Evolutionary conservation across 2,329 filamentous ascomycete species (phyloP), one percentile per base, ranked within the genome.

Genomic region (Blastomyces gilchristii): DNA sequence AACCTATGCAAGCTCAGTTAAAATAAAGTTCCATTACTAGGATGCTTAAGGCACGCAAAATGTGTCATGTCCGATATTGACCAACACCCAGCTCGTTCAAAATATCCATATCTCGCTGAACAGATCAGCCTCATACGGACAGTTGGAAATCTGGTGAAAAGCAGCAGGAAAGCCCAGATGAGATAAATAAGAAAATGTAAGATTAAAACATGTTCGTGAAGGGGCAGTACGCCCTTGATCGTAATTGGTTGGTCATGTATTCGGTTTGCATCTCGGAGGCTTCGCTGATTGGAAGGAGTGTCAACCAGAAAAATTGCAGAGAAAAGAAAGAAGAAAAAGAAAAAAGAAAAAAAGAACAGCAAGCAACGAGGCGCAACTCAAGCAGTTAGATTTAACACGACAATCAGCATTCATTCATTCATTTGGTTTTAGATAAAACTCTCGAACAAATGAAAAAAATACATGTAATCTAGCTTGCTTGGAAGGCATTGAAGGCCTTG

Each of bases 401-500:
- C 28, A 18, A 28, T 37, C 22, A 47, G 25, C 50, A 34, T 49
- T 52, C 34, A 28, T 41, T 28, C 28, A 28, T 34, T 49, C 58
- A 49, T 49, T 59, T 8, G 45, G 18, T 9, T 25, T 58, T 58
- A 43, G 54, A 41, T 43, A 41, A 59, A n/a, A 41, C 16, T 31
- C 25, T 34, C 25, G 31, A 49, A 43, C 49, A 49, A 25, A 59
- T 28, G 12, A 25, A 11, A n/a, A n/a, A 28, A 52, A 47, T 14
- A 39, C 18, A 49, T 37, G 9, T 28, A 18, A 49, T 59, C 58
- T 73, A 78, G 60, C 67, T 77, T 58, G 65, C 71, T 67, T 79
- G 77, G 78, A 87, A 86, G 63, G 83, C 85, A 75, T 87, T 86
- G 77, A 99, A 99, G 66, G 94, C 90, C 85, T 97, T 99, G 82